Conservation (phyloP, 1,139 yeast species). For the Meyerozyma carpophila region DNA sequence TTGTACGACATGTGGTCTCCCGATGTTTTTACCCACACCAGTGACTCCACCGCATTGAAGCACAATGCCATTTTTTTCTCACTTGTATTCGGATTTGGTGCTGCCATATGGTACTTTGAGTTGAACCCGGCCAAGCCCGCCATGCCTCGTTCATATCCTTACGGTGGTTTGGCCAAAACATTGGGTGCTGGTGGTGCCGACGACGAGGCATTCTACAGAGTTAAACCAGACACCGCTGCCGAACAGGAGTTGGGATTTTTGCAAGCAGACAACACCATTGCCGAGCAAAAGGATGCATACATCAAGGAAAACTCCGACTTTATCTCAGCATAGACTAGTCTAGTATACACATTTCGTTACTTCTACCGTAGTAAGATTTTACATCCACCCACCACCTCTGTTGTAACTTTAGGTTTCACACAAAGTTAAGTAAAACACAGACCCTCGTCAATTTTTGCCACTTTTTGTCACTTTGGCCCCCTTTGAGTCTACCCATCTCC, state of each 20-base stretch:
- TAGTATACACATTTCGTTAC: neutral
- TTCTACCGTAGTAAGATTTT: neutral
- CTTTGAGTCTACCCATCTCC: too few relatives aligned
- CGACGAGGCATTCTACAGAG: slow-evolving; percentile 40
- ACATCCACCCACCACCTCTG: neutral
- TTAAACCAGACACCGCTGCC: slow-evolving; percentile 37
- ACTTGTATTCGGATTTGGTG: slow-evolving; percentile 50
- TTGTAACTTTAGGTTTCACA: neutral
- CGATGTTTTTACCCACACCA: slow-evolving; percentile 59
- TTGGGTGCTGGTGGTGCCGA: slow-evolving; percentile 59
- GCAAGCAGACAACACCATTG: slow-evolving; percentile 25
- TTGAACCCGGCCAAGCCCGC: slow-evolving; percentile 74
- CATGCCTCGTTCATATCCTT: slow-evolving; percentile 70
- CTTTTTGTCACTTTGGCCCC: too few relatives aligned
- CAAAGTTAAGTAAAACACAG: too few relatives aligned
- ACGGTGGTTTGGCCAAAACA: slow-evolving; percentile 68
- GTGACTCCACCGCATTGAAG: slow-evolving; percentile 57
- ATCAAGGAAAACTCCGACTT: slow-evolving; percentile 33
- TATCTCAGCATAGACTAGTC: slow-evolving; percentile 20
- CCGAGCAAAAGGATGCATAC: slow-evolving; percentile 28
- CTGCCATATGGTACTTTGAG: slow-evolving; percentile 48
- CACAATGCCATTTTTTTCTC: slow-evolving; percentile 51
- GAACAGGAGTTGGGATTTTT: slow-evolving; percentile 37
- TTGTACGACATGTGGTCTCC: slow-evolving; percentile 85
- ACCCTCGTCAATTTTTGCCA: too few relatives aligned